Percentiles rank a stretch among this genome's conserved stretches.
Conservation (phyloP, 176 grass and related monocot genomes). For the Paspalum notatum region DNA sequence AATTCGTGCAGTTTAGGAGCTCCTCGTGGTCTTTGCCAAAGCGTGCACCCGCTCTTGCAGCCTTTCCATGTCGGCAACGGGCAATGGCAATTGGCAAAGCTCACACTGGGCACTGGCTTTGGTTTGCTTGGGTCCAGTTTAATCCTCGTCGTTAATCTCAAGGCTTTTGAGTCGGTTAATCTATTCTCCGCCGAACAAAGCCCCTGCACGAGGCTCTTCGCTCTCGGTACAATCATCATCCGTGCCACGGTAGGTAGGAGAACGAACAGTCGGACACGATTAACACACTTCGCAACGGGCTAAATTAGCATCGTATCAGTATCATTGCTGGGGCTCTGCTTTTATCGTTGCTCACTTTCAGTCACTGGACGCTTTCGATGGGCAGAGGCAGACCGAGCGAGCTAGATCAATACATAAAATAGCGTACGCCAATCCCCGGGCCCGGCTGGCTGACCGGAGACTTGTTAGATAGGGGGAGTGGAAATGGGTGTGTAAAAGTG, state of each 20-base stretch:
- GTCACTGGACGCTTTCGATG: neutral
- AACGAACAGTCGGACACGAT: neutral
- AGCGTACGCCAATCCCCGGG: too few relatives aligned
- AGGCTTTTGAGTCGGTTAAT: neutral
- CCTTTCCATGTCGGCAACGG: slow-evolving; percentile 2
- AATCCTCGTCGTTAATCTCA: neutral
- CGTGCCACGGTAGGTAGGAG: neutral
- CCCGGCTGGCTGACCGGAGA: neutral
- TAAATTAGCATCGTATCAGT: neutral
- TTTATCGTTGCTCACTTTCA: neutral
- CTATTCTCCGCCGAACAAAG: neutral
- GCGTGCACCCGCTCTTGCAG: neutral
- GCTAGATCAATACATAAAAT: too few relatives aligned
- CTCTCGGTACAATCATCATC: neutral
- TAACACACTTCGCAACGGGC: neutral
- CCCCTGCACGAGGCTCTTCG: neutral
- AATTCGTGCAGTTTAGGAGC: neutral
- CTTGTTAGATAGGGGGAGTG: too few relatives aligned
- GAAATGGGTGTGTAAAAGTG: too few relatives aligned
- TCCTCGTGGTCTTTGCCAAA: too few relatives aligned
- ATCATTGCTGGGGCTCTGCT: neutral
- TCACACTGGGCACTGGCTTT: neutral
- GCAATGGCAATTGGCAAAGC: neutral
- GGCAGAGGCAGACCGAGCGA: too few relatives aligned
- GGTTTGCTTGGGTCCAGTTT: neutral